phyloP scores from a whole-genome alignment of 1,284 basidiomycete genomes.

The Irpex lacteus region DNA sequence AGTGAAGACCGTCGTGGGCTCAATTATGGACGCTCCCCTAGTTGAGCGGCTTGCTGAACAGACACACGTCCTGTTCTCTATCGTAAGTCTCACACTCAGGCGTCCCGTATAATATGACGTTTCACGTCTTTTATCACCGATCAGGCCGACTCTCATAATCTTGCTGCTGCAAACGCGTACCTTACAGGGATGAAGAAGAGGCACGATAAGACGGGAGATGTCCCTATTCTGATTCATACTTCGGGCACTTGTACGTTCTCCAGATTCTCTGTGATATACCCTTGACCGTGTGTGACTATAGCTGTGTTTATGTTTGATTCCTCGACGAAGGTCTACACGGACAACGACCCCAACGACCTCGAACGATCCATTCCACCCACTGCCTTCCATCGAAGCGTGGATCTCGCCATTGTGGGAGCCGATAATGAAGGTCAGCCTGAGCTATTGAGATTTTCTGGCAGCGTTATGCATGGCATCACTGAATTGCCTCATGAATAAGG shows the following conservation, averaged over 20 bases:
- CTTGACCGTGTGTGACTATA: slow-evolving; percentile 23
- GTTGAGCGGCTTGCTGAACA: slow-evolving; percentile 21
- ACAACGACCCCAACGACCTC: slow-evolving; percentile 27
- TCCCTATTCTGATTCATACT: slow-evolving; percentile 49
- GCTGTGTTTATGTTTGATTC: slow-evolving; percentile 33
- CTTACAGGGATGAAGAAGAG: slow-evolving; percentile 42
- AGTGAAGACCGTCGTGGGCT: slow-evolving; percentile 37
- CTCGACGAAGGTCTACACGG: slow-evolving; percentile 35
- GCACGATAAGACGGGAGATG: slow-evolving; percentile 38
- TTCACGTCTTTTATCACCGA: not conserved
- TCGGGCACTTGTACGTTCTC: slow-evolving; percentile 29
- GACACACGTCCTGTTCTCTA: slow-evolving; percentile 25
- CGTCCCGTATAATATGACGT: too few species aligned
- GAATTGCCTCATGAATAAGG: slow-evolving; percentile 21
- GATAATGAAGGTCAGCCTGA: slow-evolving; percentile 23
- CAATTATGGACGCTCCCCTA: slow-evolving; percentile 32
- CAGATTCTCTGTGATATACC: not conserved
- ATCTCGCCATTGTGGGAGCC: slow-evolving; percentile 23
- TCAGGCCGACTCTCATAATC: slow-evolving; percentile 42
- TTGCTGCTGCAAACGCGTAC: slow-evolving; percentile 38
- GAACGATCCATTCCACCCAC: slow-evolving; percentile 23
- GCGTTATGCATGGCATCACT: not conserved
- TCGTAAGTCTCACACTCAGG: slow-evolving; percentile 14
- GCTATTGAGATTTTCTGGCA: not conserved
- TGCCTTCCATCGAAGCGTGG: slow-evolving; percentile 26